Percentiles rank a stretch among this genome's conserved stretches.
Conservation (phyloP, 768 basidiomycete species). For the Mycena rosella region DNA sequence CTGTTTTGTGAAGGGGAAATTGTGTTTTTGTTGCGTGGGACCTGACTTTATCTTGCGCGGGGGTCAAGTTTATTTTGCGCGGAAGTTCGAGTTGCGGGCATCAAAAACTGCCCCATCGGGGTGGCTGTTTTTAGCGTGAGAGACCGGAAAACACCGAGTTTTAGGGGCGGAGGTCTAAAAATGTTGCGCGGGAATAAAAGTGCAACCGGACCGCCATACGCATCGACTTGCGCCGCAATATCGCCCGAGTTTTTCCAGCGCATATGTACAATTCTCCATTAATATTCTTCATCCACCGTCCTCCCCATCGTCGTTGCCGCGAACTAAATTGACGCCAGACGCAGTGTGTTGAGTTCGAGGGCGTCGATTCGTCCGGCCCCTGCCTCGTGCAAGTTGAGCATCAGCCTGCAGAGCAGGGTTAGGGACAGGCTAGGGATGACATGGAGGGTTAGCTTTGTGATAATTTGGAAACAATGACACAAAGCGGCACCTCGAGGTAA, state of each 20-base stretch:
- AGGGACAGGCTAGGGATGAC: conserved; percentile 21
- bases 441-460: conserved; percentile 9
- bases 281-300: conserved; percentile 23
- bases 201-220: too few relatives aligned
- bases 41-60: too few relatives aligned
- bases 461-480: conserved; percentile 16
- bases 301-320: conserved; percentile 14
- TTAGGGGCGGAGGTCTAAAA: too few relatives aligned
- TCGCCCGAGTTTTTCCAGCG: conserved; percentile 6
- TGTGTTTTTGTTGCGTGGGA: too few relatives aligned
- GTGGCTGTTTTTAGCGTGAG: too few relatives aligned
- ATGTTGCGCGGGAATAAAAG: too few relatives aligned
- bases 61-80: too few relatives aligned
- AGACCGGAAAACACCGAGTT: too few relatives aligned
- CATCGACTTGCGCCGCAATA: not conserved
- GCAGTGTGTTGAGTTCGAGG: conserved; percentile 17
- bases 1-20: too few relatives aligned
- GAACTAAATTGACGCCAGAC: conserved; percentile 15
- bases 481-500: conserved; percentile 26
- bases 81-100: too few relatives aligned
- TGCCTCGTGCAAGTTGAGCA: conserved; percentile 30
- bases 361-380: conserved; percentile 14
- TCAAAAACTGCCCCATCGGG: too few relatives aligned
- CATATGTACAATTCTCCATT: conserved; percentile 25
- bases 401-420: conserved; percentile 26